Evolutionary conservation across 1,284 basidiomycete genomes (phyloP).

Genomic region (Pseudozyma flocculosa): DNA sequence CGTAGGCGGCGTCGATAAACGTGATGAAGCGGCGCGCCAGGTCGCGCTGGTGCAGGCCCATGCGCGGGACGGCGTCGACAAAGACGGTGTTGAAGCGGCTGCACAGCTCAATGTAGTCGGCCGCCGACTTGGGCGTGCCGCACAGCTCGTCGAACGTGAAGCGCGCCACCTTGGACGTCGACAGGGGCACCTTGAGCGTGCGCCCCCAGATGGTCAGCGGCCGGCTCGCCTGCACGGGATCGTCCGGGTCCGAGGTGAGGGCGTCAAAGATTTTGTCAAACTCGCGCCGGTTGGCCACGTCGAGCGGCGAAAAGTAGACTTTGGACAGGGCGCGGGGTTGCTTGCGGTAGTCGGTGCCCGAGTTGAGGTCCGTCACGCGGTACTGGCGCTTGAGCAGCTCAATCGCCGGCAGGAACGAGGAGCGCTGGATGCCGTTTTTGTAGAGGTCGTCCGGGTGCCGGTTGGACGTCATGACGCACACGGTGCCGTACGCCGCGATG

Average conservation of each 20-base stretch:
- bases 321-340: slow-evolving; percentile 66
- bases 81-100: slow-evolving; percentile 84
- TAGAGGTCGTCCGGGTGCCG: slow-evolving; percentile 96
- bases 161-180: slow-evolving; percentile 69
- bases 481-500: slow-evolving; percentile 81
- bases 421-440: slow-evolving; percentile 96
- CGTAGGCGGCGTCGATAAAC: slow-evolving; percentile 80
- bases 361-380: slow-evolving; percentile 86
- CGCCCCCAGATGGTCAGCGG: slow-evolving; percentile 86
- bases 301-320: slow-evolving; percentile 83
- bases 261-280: slow-evolving; percentile 80
- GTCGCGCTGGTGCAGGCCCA: slow-evolving; percentile 85
- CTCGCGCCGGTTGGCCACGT: slow-evolving; percentile 68
- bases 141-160: slow-evolving; percentile 88
- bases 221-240: slow-evolving; percentile 68
- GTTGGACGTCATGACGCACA: slow-evolving; percentile 95
- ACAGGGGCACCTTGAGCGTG: slow-evolving; percentile 69
- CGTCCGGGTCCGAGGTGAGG: slow-evolving; percentile 65
- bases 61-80: slow-evolving; percentile 77
- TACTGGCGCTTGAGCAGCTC: slow-evolving; percentile 85
- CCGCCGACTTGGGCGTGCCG: slow-evolving; percentile 83
- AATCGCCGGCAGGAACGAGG: slow-evolving; percentile 94
- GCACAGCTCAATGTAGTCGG: slow-evolving; percentile 94
- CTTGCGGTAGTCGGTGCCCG: slow-evolving; percentile 73
- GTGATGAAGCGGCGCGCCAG: slow-evolving; percentile 88